phyloP scores from a whole-genome alignment of 2,329 filamentous ascomycete genomes.

The Fusarium liriodendri region DNA sequence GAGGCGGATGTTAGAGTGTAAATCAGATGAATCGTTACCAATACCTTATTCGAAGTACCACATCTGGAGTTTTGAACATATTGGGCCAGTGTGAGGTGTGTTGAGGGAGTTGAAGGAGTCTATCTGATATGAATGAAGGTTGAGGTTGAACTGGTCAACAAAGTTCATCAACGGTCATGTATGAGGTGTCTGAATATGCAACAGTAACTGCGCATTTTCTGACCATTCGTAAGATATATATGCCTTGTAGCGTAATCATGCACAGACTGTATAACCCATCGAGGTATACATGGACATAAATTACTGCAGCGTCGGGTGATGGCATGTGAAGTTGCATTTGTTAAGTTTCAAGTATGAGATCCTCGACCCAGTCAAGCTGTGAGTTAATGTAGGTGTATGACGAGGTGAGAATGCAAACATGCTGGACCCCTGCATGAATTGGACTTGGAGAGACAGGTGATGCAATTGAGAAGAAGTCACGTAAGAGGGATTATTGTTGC shows the following conservation, averaged over 20 bases:
- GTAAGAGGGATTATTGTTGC: background rate
- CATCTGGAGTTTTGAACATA: slow-evolving; percentile 1
- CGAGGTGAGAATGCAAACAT: background rate
- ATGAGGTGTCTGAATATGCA: background rate
- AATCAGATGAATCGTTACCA: slow-evolving; percentile 61
- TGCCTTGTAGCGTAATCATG: background rate
- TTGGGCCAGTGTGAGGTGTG: background rate
- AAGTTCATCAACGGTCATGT: background rate
- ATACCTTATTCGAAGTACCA: slow-evolving; percentile 46
- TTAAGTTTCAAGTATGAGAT: background rate
- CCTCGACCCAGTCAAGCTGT: background rate
- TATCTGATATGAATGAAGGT: background rate
- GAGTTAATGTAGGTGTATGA: background rate
- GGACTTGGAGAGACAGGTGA: background rate
- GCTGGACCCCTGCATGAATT: background rate
- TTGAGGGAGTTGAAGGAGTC: background rate
- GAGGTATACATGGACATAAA: background rate
- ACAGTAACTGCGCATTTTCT: background rate
- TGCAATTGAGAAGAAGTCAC: background rate
- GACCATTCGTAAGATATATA: background rate
- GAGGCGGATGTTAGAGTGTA: slow-evolving; percentile 59
- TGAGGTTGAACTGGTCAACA: background rate
- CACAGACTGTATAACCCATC: background rate
- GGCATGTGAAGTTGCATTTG: background rate
- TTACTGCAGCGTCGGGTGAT: background rate